Conservation (phyloP, 345 rosid species). For the Psidium friedrichsthalianum region DNA sequence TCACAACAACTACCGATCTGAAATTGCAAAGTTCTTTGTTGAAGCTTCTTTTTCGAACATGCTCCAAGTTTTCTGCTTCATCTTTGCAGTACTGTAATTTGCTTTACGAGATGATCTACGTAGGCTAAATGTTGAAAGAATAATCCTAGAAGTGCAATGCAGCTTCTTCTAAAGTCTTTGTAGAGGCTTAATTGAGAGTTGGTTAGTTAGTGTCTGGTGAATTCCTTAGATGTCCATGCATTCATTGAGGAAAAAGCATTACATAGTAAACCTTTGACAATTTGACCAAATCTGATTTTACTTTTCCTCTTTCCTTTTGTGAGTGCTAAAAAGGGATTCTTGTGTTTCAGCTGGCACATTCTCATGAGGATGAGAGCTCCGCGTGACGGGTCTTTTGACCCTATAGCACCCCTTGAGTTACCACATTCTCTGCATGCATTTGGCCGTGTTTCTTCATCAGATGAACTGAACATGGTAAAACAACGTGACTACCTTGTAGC, state of each 20-base stretch:
- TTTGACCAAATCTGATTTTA: neutral
- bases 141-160: neutral
- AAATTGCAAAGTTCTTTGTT: neutral
- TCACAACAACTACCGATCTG: neutral
- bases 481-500: neutral
- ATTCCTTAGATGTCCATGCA: neutral
- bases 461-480: constrained; percentile 29
- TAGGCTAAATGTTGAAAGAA: neutral
- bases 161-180: neutral
- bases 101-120: neutral
- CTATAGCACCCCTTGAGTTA: constrained; percentile 57
- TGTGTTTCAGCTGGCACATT: constrained; percentile 53
- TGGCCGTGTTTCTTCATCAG: constrained; percentile 45
- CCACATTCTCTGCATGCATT: constrained; percentile 71
- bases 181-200: neutral
- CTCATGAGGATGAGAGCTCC: constrained; percentile 49
- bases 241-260: neutral
- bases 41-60: neutral
- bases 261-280: neutral
- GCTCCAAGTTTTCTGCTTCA: neutral
- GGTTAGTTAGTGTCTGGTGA: neutral
- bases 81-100: neutral
- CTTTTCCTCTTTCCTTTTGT: neutral
- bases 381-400: constrained; percentile 46
- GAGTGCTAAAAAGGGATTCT: neutral